phyloP scores from a whole-genome alignment of 495 filamentous ascomycete genomes.

The Tirmania nivea region DNA sequence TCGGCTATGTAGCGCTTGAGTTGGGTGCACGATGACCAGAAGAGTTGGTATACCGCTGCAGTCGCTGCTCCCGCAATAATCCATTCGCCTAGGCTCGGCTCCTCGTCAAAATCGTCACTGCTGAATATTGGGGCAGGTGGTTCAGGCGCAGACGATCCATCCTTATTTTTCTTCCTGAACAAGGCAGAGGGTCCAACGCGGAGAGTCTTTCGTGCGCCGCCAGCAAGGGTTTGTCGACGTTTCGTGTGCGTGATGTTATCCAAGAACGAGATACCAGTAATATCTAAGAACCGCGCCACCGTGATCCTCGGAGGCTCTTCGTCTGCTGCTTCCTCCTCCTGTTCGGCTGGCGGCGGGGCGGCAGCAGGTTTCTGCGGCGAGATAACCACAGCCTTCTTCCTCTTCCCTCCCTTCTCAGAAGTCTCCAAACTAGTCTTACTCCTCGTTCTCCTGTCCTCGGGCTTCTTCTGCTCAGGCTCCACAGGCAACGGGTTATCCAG shows the following conservation, averaged over 20 bases:
- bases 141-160: neutral
- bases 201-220: neutral
- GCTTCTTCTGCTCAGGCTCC: neutral
- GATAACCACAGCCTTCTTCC: neutral
- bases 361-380: neutral
- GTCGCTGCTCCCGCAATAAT: conserved; percentile 82
- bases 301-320: conserved; percentile 50
- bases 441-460: neutral
- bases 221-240: conserved; percentile 43
- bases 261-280: conserved; percentile 95
- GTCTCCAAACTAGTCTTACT: neutral
- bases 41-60: conserved; percentile 77
- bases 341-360: neutral
- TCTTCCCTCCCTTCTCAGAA: neutral
- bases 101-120: conserved; percentile 27
- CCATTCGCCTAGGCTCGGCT: conserved; percentile 43
- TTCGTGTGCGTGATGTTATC: conserved; percentile 78
- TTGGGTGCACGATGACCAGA: conserved; percentile 65
- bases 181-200: neutral
- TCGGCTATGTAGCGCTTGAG: conserved; percentile 87
- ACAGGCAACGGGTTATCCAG: neutral
- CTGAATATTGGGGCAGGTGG: neutral
- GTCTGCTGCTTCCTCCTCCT: conserved; percentile 10
- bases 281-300: conserved; percentile 76
- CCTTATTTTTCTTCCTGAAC: neutral